These are phyloP conservation scores for Cornus controversa DNA, from an alignment of 148 eudicot species.

Conservation along the genomic window DNA sequence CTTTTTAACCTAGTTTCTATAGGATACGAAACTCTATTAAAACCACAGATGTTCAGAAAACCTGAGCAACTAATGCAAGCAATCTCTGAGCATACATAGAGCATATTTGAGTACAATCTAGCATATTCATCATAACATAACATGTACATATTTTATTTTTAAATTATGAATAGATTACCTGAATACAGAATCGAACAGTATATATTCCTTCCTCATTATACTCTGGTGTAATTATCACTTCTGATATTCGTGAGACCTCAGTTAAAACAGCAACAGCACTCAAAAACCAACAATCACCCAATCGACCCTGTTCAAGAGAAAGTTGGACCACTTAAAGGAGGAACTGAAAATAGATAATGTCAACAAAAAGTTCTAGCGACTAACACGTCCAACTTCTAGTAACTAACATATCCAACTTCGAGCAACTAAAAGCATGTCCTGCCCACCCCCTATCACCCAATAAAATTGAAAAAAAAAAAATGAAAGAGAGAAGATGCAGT, in stretches of 20 bases:
- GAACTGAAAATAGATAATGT: slow-evolving; percentile 8
- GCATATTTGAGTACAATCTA: no score
- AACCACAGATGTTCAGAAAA: no score
- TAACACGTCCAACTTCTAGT: neutral
- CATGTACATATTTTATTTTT: neutral
- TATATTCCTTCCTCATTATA: slow-evolving; percentile 95
- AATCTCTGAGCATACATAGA: no score
- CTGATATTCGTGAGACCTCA: slow-evolving; percentile 89
- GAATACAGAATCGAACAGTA: slow-evolving; percentile 98
- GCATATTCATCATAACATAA: neutral
- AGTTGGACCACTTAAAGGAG: slow-evolving; percentile 6
- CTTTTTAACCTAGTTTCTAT: no score
- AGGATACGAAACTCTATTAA: no score
- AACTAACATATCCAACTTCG: neutral
- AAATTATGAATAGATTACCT: slow-evolving; percentile 42
- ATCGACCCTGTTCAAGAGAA: slow-evolving; percentile 66
- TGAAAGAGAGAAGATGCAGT: neutral
- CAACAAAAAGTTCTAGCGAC: neutral
- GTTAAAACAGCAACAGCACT: slow-evolving; percentile 99
- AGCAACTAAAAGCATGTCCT: neutral
- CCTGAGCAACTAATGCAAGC: no score
- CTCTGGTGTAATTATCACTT: slow-evolving; percentile 92
- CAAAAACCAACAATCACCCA: slow-evolving; percentile 99
- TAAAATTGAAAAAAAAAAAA: neutral
- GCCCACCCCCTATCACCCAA: neutral